Base-by-base conservation (phyloP, 1,139 yeast genomes). In the Yamadazyma jaroonii region DNA sequence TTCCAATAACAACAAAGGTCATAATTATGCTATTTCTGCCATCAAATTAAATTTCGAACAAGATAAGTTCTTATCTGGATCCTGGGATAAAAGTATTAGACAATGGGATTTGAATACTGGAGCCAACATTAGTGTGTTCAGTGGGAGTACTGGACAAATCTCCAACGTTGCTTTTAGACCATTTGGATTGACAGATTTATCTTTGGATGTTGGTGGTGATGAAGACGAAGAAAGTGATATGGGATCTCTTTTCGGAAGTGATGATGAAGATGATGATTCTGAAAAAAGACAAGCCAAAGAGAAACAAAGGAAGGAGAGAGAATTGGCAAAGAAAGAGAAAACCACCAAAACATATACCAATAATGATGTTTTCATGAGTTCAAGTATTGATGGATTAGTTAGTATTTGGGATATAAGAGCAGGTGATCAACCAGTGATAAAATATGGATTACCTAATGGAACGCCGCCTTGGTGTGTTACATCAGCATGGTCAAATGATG, bases 401-500 rank as follows among this genome's bases (percentile, higher is more conserved):
- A 80, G 79, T 44, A 64, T 92, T 8, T 90, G 97, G 96, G 98
- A 92, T 59, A 64, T 76, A 4, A 72, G 98, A 43, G 58, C 73
- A 1, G 47, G 47, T 6, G 42, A 49, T 1, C 52, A 55, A 26
- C 83, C 81, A 0, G 71, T 82, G 3, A 67, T 75, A 28, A 56
- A 58, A 35, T 61, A 85, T 15, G 79, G 80, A 1, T 77, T 81
- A 3, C 79, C 88, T 0, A 67, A 73, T 6, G 79, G 79, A 1
- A 75, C 81, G 0, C 96, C 97, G 1, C 98, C 98, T 0, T 92
- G 97, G 97, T 84, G 96, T 60, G 82, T 85, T 76, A 77, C 88
- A n/a, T 81, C 96, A 0, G 78, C 88, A 37, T 94, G 97, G 97
- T 83, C 96, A 5, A 70, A 72, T 39, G 82, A 83, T 51, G 98